phyloP scores from a whole-genome alignment of 495 filamentous ascomycete genomes.

The Lophiotrema nucula region DNA sequence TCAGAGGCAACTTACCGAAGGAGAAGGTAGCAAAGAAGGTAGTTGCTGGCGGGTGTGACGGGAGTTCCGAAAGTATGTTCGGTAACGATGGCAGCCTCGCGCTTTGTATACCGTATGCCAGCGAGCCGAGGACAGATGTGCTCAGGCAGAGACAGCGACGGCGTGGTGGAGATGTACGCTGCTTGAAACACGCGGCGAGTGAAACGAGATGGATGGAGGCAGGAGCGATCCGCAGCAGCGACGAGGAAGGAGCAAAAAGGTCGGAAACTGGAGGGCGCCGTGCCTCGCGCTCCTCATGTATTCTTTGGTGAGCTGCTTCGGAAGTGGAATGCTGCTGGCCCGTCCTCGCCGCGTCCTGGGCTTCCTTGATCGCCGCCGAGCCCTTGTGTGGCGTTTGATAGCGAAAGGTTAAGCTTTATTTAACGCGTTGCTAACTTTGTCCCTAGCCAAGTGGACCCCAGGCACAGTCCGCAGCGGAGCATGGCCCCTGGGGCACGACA shows the following conservation, averaged over 20 bases:
- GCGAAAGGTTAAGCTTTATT: slow-evolving; percentile 35
- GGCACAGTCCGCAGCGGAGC: too few relatives aligned
- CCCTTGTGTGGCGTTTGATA: slow-evolving; percentile 29
- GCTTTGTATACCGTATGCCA: too few relatives aligned
- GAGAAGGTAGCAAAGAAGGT: too few relatives aligned
- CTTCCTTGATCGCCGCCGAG: slow-evolving; percentile 17
- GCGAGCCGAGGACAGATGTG: too few relatives aligned
- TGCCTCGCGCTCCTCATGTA: background rate
- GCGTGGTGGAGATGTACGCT: background rate
- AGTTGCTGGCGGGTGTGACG: too few relatives aligned
- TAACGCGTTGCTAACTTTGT: slow-evolving; percentile 29
- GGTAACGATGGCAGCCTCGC: too few relatives aligned
- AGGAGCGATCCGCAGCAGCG: slow-evolving; percentile 3
- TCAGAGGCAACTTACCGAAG: too few relatives aligned
- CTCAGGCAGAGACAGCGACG: background rate
- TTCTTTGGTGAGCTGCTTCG: background rate
- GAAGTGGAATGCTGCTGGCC: slow-evolving; percentile 3
- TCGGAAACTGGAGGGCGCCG: background rate
- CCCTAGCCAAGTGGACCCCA: background rate
- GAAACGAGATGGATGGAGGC: slow-evolving; percentile 21
- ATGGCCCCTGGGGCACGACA: too few relatives aligned
- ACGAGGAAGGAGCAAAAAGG: background rate
- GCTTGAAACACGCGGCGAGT: slow-evolving; percentile 19
- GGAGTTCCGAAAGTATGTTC: too few relatives aligned
- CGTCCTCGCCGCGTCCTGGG: slow-evolving; percentile 10